phyloP scores from a whole-genome alignment of 2,329 filamentous ascomycete species.

The Pseudocercospora fijiensis region DNA sequence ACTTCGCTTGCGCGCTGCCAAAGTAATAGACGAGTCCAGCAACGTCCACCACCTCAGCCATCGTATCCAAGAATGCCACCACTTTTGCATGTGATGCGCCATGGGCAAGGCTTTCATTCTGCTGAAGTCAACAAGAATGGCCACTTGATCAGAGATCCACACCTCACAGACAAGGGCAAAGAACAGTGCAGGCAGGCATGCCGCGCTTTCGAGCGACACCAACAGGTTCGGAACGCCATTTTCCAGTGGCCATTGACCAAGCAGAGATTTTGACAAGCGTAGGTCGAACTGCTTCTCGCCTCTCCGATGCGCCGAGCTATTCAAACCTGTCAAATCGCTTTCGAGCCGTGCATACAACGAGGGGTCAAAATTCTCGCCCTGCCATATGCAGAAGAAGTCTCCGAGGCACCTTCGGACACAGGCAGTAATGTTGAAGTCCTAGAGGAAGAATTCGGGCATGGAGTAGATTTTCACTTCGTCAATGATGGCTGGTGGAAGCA shows the following conservation, averaged over 20 bases:
- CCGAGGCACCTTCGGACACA: slow-evolving; percentile 31
- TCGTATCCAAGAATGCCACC: slow-evolving; percentile 25
- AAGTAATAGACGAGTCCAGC: not conserved
- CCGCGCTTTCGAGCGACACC: slow-evolving; percentile 29
- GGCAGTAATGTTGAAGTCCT: slow-evolving; percentile 27
- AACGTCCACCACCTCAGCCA: not conserved
- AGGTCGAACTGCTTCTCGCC: slow-evolving; percentile 35
- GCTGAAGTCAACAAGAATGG: slow-evolving; percentile 30
- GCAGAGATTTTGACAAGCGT: not conserved
- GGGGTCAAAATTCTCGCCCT: slow-evolving; percentile 31
- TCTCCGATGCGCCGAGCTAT: slow-evolving; percentile 34
- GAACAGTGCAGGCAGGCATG: slow-evolving; percentile 30
- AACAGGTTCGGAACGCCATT: slow-evolving; percentile 23
- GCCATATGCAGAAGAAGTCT: slow-evolving; percentile 34
- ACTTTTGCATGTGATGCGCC: slow-evolving; percentile 34
- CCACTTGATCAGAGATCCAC: slow-evolving; percentile 31
- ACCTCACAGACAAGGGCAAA: slow-evolving; percentile 31
- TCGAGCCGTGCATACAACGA: slow-evolving; percentile 29
- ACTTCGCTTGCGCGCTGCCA: too few relatives aligned
- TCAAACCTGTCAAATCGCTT: slow-evolving; percentile 31
- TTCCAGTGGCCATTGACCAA: not conserved
- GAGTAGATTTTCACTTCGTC: slow-evolving; percentile 31
- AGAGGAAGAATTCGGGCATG: slow-evolving; percentile 25
- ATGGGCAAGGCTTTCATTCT: slow-evolving; percentile 36
- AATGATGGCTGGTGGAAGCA: slow-evolving; percentile 32